Percentiles rank a stretch among this genome's conserved stretches.
Conservation (phyloP, 2,329 filamentous ascomycete genomes). For the Fusarium falciforme region DNA sequence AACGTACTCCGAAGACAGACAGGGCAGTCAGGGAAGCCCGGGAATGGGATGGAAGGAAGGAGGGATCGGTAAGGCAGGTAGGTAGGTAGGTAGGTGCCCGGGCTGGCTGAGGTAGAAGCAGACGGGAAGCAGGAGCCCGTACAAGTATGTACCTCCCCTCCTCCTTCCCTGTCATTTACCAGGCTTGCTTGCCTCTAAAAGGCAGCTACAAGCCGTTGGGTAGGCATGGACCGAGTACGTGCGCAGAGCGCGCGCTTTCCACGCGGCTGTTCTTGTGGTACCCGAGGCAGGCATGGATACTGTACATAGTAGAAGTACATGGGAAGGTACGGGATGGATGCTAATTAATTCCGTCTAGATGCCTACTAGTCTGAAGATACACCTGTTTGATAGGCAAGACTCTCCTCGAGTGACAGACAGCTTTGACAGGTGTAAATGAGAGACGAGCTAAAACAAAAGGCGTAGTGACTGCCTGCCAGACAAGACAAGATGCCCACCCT, state of each 20-base stretch:
- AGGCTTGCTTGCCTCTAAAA: conserved; percentile 32
- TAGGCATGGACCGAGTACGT: conserved; percentile 21
- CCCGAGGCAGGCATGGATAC: neutral
- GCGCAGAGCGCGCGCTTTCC: conserved; percentile 30
- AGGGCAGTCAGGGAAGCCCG: neutral
- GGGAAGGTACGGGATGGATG: neutral
- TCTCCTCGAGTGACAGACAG: conserved; percentile 1
- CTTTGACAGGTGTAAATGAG: conserved; percentile 27
- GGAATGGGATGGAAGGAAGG: neutral
- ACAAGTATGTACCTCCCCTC: conserved; percentile 16
- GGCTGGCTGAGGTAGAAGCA: neutral
- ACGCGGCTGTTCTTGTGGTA: conserved; percentile 24
- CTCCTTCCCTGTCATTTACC: conserved; percentile 20
- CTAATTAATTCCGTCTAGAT: neutral
- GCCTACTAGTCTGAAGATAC: neutral
- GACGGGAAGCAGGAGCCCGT: neutral
- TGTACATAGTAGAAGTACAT: neutral
- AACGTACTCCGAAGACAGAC: neutral
- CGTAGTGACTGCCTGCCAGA: neutral
- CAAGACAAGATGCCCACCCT: conserved; percentile 6
- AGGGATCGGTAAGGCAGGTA: neutral
- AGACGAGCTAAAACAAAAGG: conserved; percentile 10
- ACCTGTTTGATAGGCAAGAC: neutral
- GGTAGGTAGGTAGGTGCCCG: neutral
- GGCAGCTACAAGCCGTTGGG: conserved; percentile 31